Evolutionary conservation across 2,329 filamentous ascomycete species (phyloP).

Genomic region (Arthrobotrys musiformis): DNA sequence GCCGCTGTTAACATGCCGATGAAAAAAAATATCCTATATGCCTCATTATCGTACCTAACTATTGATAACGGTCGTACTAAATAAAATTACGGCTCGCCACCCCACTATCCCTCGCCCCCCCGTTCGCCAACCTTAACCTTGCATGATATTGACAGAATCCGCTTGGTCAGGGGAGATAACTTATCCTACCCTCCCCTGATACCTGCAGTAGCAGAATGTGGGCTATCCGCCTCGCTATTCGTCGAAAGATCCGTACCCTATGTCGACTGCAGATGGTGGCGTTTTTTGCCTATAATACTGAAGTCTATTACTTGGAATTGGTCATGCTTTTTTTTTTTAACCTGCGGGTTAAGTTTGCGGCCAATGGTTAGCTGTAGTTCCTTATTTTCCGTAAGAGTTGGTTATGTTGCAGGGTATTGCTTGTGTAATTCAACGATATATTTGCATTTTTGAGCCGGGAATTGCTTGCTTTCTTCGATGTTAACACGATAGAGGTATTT

Average conservation of each 20-base stretch:
- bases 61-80: conserved; percentile 35
- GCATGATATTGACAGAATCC: conserved; percentile 10
- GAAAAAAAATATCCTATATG: conserved; percentile 5
- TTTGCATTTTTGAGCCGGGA: conserved; percentile 17
- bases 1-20: conserved; percentile 16
- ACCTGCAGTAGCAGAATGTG: conserved; percentile 20
- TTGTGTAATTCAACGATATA: background rate
- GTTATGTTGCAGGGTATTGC: background rate
- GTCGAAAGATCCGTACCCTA: conserved; percentile 4
- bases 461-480: conserved; percentile 10
- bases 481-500: conserved; percentile 8
- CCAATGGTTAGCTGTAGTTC: background rate
- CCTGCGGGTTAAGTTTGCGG: too few relatives aligned
- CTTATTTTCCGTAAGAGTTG: background rate
- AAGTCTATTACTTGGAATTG: conserved; percentile 13
- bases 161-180: background rate
- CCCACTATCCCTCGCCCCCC: background rate
- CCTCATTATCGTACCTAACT: conserved; percentile 3
- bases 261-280: conserved; percentile 36
- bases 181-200: conserved; percentile 21
- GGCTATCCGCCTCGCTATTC: conserved; percentile 23
- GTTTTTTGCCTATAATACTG: background rate
- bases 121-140: conserved; percentile 20
- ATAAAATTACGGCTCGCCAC: conserved; percentile 37
- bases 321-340: conserved; percentile 16